These are phyloP conservation scores for Suillus bovinus DNA, from an alignment of 768 basidiomycete species.

Conservation along the genomic window DNA sequence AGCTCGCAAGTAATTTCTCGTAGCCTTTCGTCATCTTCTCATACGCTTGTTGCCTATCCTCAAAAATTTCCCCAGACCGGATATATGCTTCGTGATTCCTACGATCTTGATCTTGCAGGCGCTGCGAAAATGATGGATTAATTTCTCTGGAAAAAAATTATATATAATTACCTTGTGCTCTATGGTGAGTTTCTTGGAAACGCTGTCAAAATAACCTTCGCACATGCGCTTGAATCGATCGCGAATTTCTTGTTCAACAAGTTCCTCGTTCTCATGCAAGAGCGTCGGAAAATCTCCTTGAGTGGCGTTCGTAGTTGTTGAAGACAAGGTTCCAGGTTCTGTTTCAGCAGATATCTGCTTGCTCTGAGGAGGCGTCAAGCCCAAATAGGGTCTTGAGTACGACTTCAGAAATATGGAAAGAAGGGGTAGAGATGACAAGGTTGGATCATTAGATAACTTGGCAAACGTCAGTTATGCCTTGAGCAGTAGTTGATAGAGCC, in stretches of 20 bases:
- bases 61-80: slow-evolving; percentile 98
- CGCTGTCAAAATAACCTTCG: slow-evolving; percentile 89
- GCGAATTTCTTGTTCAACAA: slow-evolving; percentile 83
- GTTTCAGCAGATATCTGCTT: slow-evolving; percentile 60
- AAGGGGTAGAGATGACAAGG: slow-evolving; percentile 83
- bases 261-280: slow-evolving; percentile 60
- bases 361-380: slow-evolving; percentile 55
- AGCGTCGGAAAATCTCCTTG: slow-evolving; percentile 43
- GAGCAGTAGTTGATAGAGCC: slow-evolving; percentile 27
- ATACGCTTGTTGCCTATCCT: slow-evolving; percentile 97
- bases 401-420: slow-evolving; percentile 91
- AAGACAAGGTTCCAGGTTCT: slow-evolving; percentile 58
- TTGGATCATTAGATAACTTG: slow-evolving; percentile 87
- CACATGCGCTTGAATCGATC: slow-evolving; percentile 92
- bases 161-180: slow-evolving; percentile 72
- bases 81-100: slow-evolving; percentile 99
- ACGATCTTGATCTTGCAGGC: slow-evolving; percentile 94
- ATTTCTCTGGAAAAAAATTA: slow-evolving; percentile 17
- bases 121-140: slow-evolving; percentile 44
- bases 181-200: slow-evolving; percentile 87
- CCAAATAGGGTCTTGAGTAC: slow-evolving; percentile 87
- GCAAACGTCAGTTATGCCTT: slow-evolving; percentile 16
- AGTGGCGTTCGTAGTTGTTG: slow-evolving; percentile 30
- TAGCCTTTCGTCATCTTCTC: slow-evolving; percentile 98
- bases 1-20: slow-evolving; percentile 86